Conservation (phyloP, 2,329 filamentous ascomycete species). For the Fusarium protoensiforme region DNA sequence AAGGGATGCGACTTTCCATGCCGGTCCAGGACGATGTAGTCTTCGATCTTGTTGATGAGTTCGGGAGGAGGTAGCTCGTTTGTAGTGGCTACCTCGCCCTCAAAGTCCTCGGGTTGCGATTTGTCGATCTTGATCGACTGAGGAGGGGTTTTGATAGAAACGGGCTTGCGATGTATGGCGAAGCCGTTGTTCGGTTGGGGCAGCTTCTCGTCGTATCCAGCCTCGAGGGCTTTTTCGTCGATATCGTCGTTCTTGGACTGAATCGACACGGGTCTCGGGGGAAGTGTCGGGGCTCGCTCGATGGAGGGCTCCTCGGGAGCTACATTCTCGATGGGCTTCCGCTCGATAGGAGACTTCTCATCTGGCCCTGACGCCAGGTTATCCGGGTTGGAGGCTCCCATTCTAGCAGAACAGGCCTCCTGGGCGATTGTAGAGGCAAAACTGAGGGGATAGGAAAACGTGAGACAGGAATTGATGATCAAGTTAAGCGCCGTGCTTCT, state of each 20-base stretch:
- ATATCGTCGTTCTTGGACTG: neutral
- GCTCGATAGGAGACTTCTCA: slow-evolving; percentile 18
- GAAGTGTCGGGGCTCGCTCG: slow-evolving; percentile 24
- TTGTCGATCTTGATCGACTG: slow-evolving; percentile 50
- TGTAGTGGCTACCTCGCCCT: slow-evolving; percentile 65
- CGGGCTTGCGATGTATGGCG: slow-evolving; percentile 29
- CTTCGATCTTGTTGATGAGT: slow-evolving; percentile 62
- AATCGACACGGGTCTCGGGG: slow-evolving; percentile 5
- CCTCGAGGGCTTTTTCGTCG: slow-evolving; percentile 18
- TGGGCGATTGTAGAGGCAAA: neutral
- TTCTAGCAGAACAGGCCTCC: neutral
- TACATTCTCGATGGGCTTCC: slow-evolving; percentile 13
- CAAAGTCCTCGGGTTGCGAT: slow-evolving; percentile 62
- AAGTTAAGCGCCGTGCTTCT: neutral
- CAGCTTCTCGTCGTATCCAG: slow-evolving; percentile 6
- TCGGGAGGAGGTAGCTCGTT: slow-evolving; percentile 64
- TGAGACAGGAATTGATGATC: neutral
- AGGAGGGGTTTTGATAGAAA: slow-evolving; percentile 33
- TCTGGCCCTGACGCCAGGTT: slow-evolving; percentile 2
- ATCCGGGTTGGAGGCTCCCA: slow-evolving; percentile 30
- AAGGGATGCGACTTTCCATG: slow-evolving; percentile 71
- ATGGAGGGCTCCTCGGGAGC: slow-evolving; percentile 7
- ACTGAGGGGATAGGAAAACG: neutral
- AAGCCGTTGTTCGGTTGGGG: slow-evolving; percentile 1
- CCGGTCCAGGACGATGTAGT: slow-evolving; percentile 69